phyloP scores from a whole-genome alignment of 805 yeast genomes.

The Ogataea nonfermentans region DNA sequence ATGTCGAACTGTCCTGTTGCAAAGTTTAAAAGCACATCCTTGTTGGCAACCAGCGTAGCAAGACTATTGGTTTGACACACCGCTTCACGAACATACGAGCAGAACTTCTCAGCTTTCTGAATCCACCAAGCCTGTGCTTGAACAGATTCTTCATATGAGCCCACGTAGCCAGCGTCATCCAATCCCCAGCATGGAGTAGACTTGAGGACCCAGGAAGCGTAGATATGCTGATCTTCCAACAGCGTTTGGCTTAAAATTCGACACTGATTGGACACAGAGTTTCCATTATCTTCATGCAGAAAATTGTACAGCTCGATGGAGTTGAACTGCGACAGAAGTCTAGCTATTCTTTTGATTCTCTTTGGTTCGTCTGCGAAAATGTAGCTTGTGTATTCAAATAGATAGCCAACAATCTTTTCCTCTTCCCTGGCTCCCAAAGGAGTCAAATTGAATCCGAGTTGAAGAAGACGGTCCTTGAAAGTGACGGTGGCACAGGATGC shows the following conservation, averaged over 20 bases:
- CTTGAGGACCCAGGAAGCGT: conserved; percentile 42
- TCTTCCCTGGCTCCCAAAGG: conserved; percentile 42
- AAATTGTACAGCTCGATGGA: conserved; percentile 47
- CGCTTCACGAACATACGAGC: conserved; percentile 30
- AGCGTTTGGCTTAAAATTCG: conserved; percentile 40
- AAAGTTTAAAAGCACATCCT: conserved; percentile 4
- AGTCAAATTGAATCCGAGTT: conserved; percentile 51
- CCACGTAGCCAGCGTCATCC: conserved; percentile 19
- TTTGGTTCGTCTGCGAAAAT: conserved; percentile 16
- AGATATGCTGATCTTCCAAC: conserved; percentile 34
- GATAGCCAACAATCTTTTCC: conserved; percentile 31
- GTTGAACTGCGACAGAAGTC: conserved; percentile 46
- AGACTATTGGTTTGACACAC: conserved; percentile 34
- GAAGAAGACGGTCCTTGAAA: conserved; percentile 29
- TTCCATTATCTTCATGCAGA: conserved; percentile 38
- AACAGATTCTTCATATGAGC: conserved; percentile 34
- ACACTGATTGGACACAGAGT: conserved; percentile 48
- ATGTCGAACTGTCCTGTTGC: conserved; percentile 1
- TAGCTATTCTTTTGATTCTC: conserved; percentile 32
- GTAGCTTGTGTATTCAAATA: conserved; percentile 35
- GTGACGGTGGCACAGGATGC: conserved; percentile 36
- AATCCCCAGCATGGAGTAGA: conserved; percentile 37
- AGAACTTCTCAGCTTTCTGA: conserved; percentile 37
- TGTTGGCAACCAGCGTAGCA: conserved; percentile 36
- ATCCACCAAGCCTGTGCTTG: conserved; percentile 44